Percentiles rank a stretch among this genome's conserved stretches.
phyloP scores from a whole-genome alignment of 371 early-diverging fungal genomes.

The Syncephalis plumigaleata region DNA sequence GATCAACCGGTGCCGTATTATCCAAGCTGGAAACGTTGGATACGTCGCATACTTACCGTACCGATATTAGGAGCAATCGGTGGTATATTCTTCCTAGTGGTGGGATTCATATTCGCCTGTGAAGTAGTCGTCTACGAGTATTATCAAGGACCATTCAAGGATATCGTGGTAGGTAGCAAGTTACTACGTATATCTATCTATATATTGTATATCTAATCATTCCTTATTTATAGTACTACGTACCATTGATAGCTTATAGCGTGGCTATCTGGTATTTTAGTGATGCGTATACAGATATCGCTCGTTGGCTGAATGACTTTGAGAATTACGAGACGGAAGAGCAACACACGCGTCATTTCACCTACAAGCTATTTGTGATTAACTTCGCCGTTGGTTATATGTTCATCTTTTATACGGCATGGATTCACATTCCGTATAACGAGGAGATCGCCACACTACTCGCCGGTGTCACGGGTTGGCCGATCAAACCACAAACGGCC shows the following conservation, averaged over 20 bases:
- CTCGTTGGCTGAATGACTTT: conserved; percentile 43
- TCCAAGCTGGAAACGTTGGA: conserved; percentile 47
- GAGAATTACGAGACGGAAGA: conserved; percentile 70
- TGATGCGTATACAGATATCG: conserved; percentile 38
- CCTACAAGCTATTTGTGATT: conserved; percentile 71
- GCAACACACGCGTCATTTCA: conserved; percentile 44
- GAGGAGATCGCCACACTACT: conserved; percentile 23
- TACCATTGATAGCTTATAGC: not conserved
- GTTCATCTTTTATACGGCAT: conserved; percentile 66
- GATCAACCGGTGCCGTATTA: conserved; percentile 52
- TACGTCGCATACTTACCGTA: conserved; percentile 29
- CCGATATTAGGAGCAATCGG: conserved; percentile 47
- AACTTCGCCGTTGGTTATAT: conserved; percentile 67
- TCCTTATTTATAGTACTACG: conserved; percentile 19
- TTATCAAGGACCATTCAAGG: conserved; percentile 61
- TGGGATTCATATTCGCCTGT: conserved; percentile 44
- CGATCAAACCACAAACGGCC: conserved; percentile 14
- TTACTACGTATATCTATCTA: not conserved
- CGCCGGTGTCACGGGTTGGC: not conserved
- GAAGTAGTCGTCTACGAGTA: conserved; percentile 64
- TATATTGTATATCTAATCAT: not conserved
- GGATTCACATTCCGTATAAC: conserved; percentile 69
- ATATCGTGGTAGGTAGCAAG: conserved; percentile 8
- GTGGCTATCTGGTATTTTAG: conserved; percentile 11
- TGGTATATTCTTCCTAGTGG: conserved; percentile 32